Percentiles rank a stretch among this genome's conserved stretches.
phyloP scores from a whole-genome alignment of 2,329 filamentous ascomycete genomes.

The Arthrobotrys entomopaga region DNA sequence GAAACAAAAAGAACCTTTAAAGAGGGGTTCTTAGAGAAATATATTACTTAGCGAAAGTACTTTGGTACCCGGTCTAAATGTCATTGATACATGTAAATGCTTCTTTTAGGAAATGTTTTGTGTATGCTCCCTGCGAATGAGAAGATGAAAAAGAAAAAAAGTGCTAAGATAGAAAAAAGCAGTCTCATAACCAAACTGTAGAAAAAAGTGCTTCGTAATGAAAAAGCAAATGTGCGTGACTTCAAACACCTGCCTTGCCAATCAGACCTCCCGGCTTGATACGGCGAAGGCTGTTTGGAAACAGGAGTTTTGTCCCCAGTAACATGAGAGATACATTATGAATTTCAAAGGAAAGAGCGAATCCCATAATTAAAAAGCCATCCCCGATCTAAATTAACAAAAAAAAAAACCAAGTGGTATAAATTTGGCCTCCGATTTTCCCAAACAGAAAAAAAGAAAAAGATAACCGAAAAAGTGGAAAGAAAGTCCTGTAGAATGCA shows the following conservation, averaged over 20 bases:
- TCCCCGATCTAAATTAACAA: constrained; percentile 42
- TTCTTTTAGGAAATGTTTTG: not conserved
- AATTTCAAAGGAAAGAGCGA: constrained; percentile 16
- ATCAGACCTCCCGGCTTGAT: constrained; percentile 2
- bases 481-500: constrained; percentile 13
- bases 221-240: not conserved
- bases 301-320: not conserved
- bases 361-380: constrained; percentile 25
- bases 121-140: not conserved
- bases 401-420: constrained; percentile 15
- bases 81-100: too few relatives aligned
- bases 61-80: not conserved
- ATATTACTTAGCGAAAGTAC: not conserved
- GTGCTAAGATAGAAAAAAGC: constrained; percentile 1
- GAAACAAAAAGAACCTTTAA: too few relatives aligned
- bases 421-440: constrained; percentile 24
- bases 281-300: constrained; percentile 7
- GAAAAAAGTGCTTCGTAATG: not conserved
- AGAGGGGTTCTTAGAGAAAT: too few relatives aligned
- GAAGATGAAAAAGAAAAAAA: not conserved
- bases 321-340: not conserved
- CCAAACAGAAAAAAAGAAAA: constrained; percentile 3
- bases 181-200: too few relatives aligned
- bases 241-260: not conserved
- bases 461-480: not conserved